Evolutionary conservation across 148 eudicot species (phyloP), one percentile per base, ranked within the genome.

Genomic region (Linanthus parryae): DNA sequence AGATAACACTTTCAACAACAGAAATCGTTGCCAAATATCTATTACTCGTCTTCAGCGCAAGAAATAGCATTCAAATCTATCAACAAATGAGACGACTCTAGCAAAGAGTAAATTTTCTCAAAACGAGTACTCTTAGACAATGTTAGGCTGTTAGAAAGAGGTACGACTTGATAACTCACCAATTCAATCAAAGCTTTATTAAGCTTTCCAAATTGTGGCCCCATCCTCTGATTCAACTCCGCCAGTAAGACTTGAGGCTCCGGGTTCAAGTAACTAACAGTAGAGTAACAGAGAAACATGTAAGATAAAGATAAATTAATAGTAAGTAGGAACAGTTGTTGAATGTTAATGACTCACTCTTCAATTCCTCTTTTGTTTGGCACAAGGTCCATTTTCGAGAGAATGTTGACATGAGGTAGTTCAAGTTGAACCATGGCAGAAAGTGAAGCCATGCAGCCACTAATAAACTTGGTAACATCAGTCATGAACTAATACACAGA

Each of bases 341-440:
- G n/a, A 27, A 50, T 43, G 29, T 31, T 44, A n/a, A n/a, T n/a
- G n/a, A n/a, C 76, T 50, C 16, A 77, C 83, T 84, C 74, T 21
- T 87, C 94, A 35, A 87, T 64, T 48, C 80, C 90, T 72, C 53
- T 91, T 72, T 77, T 81, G 71, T 73, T 81, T 64, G 69, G 73
- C 69, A 92, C 96, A 44, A 92, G 98, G 66, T 92, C 96, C 98
- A 92, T 92, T 57, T 92, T 92, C 47, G 98, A 79, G 61, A 92
- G 69, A 12, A 92, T 75, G 58, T 82, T 87, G 25, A 87, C 75
- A 59, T 87, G 87, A 40, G 98, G 98, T 4, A 87, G 49, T 59
- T 92, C 98, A 38, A 92, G 90, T 74, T 92, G 96, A 72, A 87
- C 74, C 96, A 92, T 92, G 1, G 96, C 96, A 35, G 96, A 87